Evolutionary conservation across 345 rosid species (phyloP).

Genomic region (Rhodomyrtus tomentosa): DNA sequence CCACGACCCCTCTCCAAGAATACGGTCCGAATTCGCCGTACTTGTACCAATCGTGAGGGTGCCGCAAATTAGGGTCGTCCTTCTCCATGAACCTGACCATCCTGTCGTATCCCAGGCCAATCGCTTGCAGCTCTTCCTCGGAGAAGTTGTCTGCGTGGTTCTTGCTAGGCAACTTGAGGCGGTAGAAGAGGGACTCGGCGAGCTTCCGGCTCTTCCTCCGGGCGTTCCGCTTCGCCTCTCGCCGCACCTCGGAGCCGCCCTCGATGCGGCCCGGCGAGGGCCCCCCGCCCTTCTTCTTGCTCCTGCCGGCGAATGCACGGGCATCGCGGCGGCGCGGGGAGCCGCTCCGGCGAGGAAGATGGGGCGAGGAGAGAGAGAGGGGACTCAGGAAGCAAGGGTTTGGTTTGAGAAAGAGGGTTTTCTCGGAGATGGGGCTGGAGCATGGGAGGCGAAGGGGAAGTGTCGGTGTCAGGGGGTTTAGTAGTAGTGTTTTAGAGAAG

Average conservation of each 20-base stretch:
- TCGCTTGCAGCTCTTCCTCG: slow-evolving; percentile 65
- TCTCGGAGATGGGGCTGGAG: background rate
- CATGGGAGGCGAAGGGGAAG: background rate
- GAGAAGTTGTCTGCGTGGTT: slow-evolving; percentile 69
- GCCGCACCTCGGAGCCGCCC: slow-evolving; percentile 39
- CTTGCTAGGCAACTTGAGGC: slow-evolving; percentile 47
- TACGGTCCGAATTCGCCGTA: slow-evolving; percentile 93
- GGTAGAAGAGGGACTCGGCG: slow-evolving; percentile 56
- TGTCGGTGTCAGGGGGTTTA: slow-evolving; percentile 34
- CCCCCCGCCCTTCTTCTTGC: slow-evolving; percentile 73
- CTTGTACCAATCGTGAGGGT: slow-evolving; percentile 86
- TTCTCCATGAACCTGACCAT: slow-evolving; percentile 87
- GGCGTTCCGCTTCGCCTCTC: slow-evolving; percentile 31
- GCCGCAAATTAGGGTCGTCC: slow-evolving; percentile 77
- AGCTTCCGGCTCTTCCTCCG: slow-evolving; percentile 27
- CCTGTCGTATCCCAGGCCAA: slow-evolving; percentile 86
- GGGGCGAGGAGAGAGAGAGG: slow-evolving; percentile 1
- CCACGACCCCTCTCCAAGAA: slow-evolving; percentile 94
- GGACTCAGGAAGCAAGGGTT: slow-evolving; percentile 1
- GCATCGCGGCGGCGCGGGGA: slow-evolving; percentile 20
- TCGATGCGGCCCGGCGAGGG: slow-evolving; percentile 46
- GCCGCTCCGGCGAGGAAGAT: slow-evolving; percentile 6
- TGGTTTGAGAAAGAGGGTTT: background rate
- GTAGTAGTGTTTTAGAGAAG: slow-evolving; percentile 71
- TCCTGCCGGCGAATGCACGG: slow-evolving; percentile 66